Evolutionary conservation across 139 green algal species (phyloP).

Genomic region (Coccomyxa sp.): DNA sequence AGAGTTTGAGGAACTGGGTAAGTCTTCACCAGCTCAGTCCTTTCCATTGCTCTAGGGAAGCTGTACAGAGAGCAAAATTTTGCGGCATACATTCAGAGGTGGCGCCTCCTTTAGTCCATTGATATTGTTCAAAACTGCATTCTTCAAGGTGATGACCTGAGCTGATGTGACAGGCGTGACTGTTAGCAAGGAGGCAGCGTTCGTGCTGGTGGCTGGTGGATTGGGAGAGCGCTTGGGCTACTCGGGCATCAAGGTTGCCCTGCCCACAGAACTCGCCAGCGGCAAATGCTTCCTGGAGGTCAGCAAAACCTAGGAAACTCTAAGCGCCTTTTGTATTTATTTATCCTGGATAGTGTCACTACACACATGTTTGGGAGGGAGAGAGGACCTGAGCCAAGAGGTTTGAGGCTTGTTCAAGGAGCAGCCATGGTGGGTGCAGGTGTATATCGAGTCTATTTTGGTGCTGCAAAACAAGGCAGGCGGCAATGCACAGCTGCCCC

Average conservation of each 20-base stretch:
- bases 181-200: constrained; percentile 58
- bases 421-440: constrained; percentile 27
- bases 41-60: neutral
- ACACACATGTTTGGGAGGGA: neutral
- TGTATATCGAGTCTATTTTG: constrained; percentile 88
- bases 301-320: neutral
- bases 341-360: neutral
- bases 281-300: constrained; percentile 75
- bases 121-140: neutral
- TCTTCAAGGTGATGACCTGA: neutral
- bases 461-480: constrained; percentile 64
- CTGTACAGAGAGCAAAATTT: constrained; percentile 3
- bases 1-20: constrained; percentile 52
- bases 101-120: neutral
- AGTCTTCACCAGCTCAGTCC: neutral
- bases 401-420: too few relatives aligned
- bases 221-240: constrained; percentile 96
- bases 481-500: constrained; percentile 51
- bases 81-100: too few relatives aligned
- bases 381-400: too few relatives aligned
- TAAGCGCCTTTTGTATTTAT: neutral
- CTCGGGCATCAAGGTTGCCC: constrained; percentile 81
- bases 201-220: constrained; percentile 97
- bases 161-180: constrained; percentile 30
- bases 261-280: constrained; percentile 78